Conservation (phyloP, 106 monocot species). For the Gastrodia elata region DNA sequence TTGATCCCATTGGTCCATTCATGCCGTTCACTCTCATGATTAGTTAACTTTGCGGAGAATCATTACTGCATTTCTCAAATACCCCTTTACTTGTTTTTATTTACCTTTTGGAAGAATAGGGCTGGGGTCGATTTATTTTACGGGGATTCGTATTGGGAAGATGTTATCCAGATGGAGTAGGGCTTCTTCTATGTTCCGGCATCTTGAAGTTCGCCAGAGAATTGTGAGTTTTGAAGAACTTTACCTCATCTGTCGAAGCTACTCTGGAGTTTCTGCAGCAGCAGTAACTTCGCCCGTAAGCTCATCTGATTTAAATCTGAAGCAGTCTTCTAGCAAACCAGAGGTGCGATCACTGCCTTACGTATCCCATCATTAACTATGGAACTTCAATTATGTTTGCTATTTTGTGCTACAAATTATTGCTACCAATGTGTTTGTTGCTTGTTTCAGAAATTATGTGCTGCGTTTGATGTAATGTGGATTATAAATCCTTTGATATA, state of each 20-base stretch:
- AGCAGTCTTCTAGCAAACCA: constrained; percentile 11
- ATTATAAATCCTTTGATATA: not conserved
- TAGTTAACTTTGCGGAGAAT: not conserved
- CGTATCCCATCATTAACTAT: not conserved
- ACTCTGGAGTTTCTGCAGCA: constrained; percentile 21
- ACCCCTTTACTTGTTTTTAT: not conserved
- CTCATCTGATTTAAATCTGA: not conserved
- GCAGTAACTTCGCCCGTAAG: constrained; percentile 1
- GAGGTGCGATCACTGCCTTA: constrained; percentile 17
- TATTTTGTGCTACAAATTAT: not conserved
- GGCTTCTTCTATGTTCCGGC: constrained; percentile 17
- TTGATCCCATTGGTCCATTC: not conserved
- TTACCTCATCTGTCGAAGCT: constrained; percentile 16
- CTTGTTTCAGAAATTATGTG: not conserved
- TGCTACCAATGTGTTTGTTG: not conserved
- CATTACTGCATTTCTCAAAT: not conserved
- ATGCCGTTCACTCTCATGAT: not conserved
- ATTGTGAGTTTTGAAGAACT: constrained; percentile 1
- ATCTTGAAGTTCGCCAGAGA: not conserved
- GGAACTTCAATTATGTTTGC: not conserved
- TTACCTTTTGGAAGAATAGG: not conserved
- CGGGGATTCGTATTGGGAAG: not conserved
- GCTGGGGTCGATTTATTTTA: not conserved
- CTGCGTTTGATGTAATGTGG: not conserved
- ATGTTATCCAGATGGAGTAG: constrained; percentile 38